These are phyloP conservation scores for Schrenkiella parvula DNA, from an alignment of 345 rosid species.

Conservation along the genomic window DNA sequence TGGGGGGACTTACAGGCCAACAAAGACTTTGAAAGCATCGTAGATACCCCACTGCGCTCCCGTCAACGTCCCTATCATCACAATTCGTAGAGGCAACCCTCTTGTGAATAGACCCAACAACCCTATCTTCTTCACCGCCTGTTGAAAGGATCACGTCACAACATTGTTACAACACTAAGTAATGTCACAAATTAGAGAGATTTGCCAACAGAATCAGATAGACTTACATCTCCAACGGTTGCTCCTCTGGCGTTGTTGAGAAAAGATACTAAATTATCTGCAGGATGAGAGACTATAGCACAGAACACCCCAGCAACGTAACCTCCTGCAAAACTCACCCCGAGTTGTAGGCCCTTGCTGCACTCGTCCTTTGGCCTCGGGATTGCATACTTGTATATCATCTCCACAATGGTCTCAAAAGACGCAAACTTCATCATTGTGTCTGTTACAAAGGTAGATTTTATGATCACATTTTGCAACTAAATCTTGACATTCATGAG, in stretches of 20 bases:
- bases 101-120: constrained; percentile 86
- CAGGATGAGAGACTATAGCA: constrained; percentile 89
- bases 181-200: neutral
- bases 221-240: constrained; percentile 85
- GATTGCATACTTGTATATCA: constrained; percentile 75
- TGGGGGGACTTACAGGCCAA: constrained; percentile 77
- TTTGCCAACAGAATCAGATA: neutral
- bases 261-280: constrained; percentile 92
- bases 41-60: constrained; percentile 94
- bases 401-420: constrained; percentile 86
- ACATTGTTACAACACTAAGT: neutral
- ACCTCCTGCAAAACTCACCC: constrained; percentile 90
- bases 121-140: constrained; percentile 94
- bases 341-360: constrained; percentile 79
- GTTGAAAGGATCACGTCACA: neutral
- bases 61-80: constrained; percentile 93
- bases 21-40: constrained; percentile 91
- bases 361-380: constrained; percentile 87
- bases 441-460: constrained; percentile 38
- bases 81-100: constrained; percentile 87
- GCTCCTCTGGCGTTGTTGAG: constrained; percentile 96
- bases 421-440: constrained; percentile 99
- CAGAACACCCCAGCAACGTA: constrained; percentile 84
- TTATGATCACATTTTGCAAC: neutral
- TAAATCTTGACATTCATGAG: too few relatives aligned